Base-by-base conservation (phyloP, 73 alveolate species). In the Blepharisma stoltei region DNA sequence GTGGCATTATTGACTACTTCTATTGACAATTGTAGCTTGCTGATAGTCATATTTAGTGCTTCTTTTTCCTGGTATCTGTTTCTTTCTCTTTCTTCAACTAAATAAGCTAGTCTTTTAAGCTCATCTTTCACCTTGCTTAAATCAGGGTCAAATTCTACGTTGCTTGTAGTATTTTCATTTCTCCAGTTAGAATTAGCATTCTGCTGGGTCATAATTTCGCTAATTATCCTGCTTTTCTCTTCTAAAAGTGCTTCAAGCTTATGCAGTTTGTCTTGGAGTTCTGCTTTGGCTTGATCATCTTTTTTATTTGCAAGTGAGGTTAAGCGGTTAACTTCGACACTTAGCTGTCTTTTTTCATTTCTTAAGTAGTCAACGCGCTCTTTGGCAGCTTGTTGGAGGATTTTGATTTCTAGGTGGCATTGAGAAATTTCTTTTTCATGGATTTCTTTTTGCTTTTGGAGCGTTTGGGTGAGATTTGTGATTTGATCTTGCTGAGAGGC, bases 61-160 rank as follows among this genome's bases (percentile, higher is more conserved):
- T 50, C 65, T 50, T 18, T 50, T 50, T 50, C 65, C 65, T 50
- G 65, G 2, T 50, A 14, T 18, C n/a, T 11, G 2, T 14, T 14
- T 50, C 21, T 50, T 50, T 50, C 65, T 50, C 65, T 50, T 50
- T 50, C 65, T 50, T 50, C 65, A 14, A 14, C 65, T 18, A 50
- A 14, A 50, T 14, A 18, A 11, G n/a, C 21, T 18, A 50, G 4
- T 18, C 65, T 18, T 50, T 50, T 50, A 18, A 50, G 27, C 65
- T 50, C 65, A 50, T 50, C 65, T 14, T 50, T 11, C n/a, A 50
- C 21, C 2, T 14, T 50, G 65, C 21, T 50, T 14, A 50, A 18
- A 18, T 50, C 65, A 50, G 21, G 65, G 65, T 50, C 65, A 50
- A 18, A 50, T 11, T 50, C 21, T 50, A 14, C 4, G 4, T 50